Percentiles rank a stretch among this genome's conserved stretches.
phyloP scores from a whole-genome alignment of 495 filamentous ascomycete genomes.

The Clohesyomyces aquaticus region DNA sequence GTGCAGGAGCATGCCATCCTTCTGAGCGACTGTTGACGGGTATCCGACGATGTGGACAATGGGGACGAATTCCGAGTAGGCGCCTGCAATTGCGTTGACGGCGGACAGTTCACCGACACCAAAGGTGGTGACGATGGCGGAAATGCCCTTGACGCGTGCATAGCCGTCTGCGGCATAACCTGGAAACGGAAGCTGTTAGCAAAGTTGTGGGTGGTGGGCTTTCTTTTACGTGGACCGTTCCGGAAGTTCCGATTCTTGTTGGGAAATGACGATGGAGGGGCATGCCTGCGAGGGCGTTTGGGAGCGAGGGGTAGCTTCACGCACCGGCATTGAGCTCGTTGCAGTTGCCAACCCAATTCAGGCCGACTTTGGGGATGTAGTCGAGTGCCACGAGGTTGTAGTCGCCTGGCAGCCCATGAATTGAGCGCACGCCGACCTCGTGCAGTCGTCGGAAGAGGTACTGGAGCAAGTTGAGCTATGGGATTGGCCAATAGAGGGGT shows the following conservation, averaged over 20 bases:
- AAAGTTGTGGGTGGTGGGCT: no score
- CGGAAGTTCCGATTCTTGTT: background rate
- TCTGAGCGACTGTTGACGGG: conserved; percentile 63
- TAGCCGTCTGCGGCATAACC: conserved; percentile 76
- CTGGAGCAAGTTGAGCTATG: conserved; percentile 16
- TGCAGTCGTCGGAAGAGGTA: conserved; percentile 68
- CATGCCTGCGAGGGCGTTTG: no score
- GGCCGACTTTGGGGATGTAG: conserved; percentile 60
- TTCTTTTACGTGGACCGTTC: no score
- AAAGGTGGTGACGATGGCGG: conserved; percentile 68
- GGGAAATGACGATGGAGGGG: conserved; percentile 2
- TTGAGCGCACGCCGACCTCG: conserved; percentile 61
- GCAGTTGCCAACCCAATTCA: conserved; percentile 70
- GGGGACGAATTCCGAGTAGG: conserved; percentile 74
- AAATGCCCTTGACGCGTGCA: conserved; percentile 68
- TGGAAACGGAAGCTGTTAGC: conserved; percentile 45
- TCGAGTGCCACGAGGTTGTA: conserved; percentile 62
- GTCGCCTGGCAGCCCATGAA: conserved; percentile 69
- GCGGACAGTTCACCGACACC: conserved; percentile 72
- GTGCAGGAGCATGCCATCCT: conserved; percentile 73
- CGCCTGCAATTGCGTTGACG: conserved; percentile 69
- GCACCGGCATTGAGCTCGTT: conserved; percentile 71
- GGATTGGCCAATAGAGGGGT: background rate
- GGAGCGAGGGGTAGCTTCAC: conserved; percentile 27
- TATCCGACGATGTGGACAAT: conserved; percentile 83